Percentiles rank a stretch among this genome's conserved stretches.
Evolutionary conservation across 148 eudicot genomes (phyloP).

Genomic region (Silene uniflora): DNA sequence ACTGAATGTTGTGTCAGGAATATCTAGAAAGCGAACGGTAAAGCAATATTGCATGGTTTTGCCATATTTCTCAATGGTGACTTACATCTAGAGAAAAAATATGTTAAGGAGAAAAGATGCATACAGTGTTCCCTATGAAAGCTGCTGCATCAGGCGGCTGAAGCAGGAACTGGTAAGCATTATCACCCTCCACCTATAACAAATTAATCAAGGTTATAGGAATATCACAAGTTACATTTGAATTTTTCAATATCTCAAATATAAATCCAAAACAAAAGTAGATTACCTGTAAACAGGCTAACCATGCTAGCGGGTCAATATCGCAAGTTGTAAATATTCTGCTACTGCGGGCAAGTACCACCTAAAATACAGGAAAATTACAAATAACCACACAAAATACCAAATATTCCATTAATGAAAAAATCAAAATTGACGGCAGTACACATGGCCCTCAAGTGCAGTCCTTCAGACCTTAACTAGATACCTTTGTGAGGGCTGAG

Average conservation of each 20-base stretch:
- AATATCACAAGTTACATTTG: background rate
- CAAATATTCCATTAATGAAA: background rate
- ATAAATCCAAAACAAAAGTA: background rate
- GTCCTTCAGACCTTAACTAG: background rate
- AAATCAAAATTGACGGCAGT: background rate
- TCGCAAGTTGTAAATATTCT: constrained; percentile 58
- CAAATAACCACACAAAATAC: background rate
- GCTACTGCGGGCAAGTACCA: constrained; percentile 98
- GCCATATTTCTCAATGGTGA: background rate
- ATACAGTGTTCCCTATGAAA: constrained; percentile 93
- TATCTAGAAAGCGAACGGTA: background rate
- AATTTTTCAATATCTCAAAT: background rate
- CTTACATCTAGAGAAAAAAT: background rate
- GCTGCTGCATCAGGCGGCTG: constrained; percentile 94
- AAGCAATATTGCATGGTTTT: background rate
- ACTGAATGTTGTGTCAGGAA: background rate
- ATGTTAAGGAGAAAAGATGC: constrained; percentile 15
- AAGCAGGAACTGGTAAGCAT: constrained; percentile 91
- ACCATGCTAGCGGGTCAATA: constrained; percentile 81
- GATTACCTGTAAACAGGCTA: constrained; percentile 76
- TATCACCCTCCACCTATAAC: constrained; percentile 66
- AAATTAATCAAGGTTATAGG: constrained; percentile 1
- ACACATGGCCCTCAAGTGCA: background rate
- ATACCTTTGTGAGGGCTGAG: constrained; percentile 75
- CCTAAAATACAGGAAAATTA: constrained; percentile 38